These are phyloP conservation scores for Adiantum capillusveneris DNA, from an alignment of 75 land plant genomes.

Conservation along the genomic window DNA sequence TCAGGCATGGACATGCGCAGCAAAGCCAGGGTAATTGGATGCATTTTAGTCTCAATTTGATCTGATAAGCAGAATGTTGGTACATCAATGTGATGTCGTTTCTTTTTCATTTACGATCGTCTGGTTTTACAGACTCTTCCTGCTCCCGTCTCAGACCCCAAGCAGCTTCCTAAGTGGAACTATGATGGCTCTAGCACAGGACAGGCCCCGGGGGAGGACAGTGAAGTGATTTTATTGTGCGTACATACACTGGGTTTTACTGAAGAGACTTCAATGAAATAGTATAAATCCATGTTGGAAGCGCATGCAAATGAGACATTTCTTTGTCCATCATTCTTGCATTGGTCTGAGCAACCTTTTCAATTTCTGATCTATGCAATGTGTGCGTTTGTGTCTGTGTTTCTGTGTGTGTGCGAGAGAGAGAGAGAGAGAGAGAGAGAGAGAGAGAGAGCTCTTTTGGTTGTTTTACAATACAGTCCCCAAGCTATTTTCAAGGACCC, in stretches of 20 bases:
- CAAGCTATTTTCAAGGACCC: conserved; percentile 97
- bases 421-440: conserved; percentile 7
- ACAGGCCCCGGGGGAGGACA: conserved; percentile 87
- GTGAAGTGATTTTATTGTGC: conserved; percentile 85
- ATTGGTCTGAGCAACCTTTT: background rate
- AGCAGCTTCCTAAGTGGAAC: conserved; percentile 86
- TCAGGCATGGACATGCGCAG: conserved; percentile 75
- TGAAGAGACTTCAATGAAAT: too few relatives aligned
- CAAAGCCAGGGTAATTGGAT: conserved; percentile 49
- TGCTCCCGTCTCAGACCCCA: conserved; percentile 54
- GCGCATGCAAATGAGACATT: too few relatives aligned
- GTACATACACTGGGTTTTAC: too few relatives aligned
- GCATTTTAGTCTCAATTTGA: too few relatives aligned
- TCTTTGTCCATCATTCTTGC: background rate
- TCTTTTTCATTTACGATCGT: background rate
- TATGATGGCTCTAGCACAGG: conserved; percentile 96
- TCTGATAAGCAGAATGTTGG: too few relatives aligned
- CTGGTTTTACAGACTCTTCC: conserved; percentile 37
- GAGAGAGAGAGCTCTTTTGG: conserved; percentile 1
- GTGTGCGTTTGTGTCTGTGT: background rate
- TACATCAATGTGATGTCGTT: background rate
- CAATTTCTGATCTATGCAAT: background rate
- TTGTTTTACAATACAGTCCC: conserved; percentile 39
- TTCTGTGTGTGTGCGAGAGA: too few relatives aligned
- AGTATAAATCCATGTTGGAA: too few relatives aligned